Evolutionary conservation across 805 yeast genomes (phyloP).

Genomic region (Metschnikowia continentalis): DNA sequence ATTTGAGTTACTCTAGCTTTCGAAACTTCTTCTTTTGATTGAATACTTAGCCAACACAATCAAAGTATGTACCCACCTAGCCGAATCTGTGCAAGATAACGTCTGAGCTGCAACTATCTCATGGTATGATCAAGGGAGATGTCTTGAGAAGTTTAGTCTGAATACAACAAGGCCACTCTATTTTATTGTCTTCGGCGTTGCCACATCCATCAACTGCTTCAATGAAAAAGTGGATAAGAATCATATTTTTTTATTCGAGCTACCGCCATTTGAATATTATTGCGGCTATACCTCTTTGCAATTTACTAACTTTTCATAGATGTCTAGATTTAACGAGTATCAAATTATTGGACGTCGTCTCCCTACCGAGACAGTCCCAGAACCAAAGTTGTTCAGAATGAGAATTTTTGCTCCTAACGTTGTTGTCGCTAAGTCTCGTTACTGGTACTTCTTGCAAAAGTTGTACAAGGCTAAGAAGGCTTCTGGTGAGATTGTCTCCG

Average conservation of each 20-base stretch:
- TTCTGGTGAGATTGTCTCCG: conserved; percentile 97
- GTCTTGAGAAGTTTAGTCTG: not conserved
- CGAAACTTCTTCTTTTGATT: conserved; percentile 13
- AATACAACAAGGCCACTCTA: not conserved
- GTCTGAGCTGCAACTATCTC: too few relatives aligned
- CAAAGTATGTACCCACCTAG: conserved; percentile 12
- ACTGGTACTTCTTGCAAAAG: conserved; percentile 99
- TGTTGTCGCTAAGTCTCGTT: conserved; percentile 99
- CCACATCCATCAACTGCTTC: not conserved
- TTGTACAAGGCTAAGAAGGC: conserved; percentile 99
- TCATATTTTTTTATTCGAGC: not conserved
- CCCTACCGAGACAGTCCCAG: conserved; percentile 98
- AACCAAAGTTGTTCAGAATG: conserved; percentile 99
- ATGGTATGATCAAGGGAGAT: too few relatives aligned
- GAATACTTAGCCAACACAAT: conserved; percentile 14
- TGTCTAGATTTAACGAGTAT: conserved; percentile 98
- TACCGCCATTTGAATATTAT: not conserved
- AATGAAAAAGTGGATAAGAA: not conserved
- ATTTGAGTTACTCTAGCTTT: conserved; percentile 2
- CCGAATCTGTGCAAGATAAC: not conserved
- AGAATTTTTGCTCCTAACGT: conserved; percentile 98
- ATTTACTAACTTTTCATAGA: conserved; percentile 19
- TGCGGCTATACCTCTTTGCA: not conserved
- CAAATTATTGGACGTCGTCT: conserved; percentile 99
- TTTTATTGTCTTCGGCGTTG: not conserved